Base-by-base conservation (phyloP, 495 filamentous ascomycete genomes). In the Collariella sp. region DNA sequence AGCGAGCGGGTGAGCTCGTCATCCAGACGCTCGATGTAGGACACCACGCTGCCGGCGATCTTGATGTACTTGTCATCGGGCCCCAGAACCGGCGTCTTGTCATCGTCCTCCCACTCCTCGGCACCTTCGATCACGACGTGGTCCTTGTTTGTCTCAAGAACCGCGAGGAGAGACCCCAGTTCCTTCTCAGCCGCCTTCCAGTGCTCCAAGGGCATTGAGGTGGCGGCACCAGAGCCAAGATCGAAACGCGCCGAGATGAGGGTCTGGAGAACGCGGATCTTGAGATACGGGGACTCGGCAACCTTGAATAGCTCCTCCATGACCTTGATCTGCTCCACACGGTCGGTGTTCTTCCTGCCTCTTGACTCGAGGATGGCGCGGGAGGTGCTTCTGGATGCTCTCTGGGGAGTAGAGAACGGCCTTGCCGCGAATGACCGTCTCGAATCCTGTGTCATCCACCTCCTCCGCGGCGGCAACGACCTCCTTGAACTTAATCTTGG, bases 21-120 rank as follows among this genome's bases (percentile, higher is more conserved):
- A 65, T 99, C 93, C 16, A 99, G 79, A 59, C 94, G 79, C 78
- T 99, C 93, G 18, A 95, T 85, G 68, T 89, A 91, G 0, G 94
- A 97, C 18, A 95, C 88, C 52, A 96, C 76, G 70, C 88, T 96
- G 66, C 93, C 93, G 13, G 94, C 88, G 57, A 99, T 83, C 71
- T 86, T 86, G 70, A 91, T 81, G 63, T 83, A 75, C 52, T 82
- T 83, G 71, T 95, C 83, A 54, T 83, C 89, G 9, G 75, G 62
- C 15, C 75, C 79, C 60, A 88, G 73, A 33, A 77, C 76, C 18
- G 93, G 93, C 26, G 82, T 81, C 72, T 94, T 96, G 58, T 97
- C 94, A 60, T 97, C 93, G 68, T 99, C 94, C 62, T 99, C 93
- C 93, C 93, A 97, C 66, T 99, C 94, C 58, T 99, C 93, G 15